These are phyloP conservation scores for Achaetomiella virescens DNA, from an alignment of 495 filamentous ascomycete species.

Conservation along the genomic window DNA sequence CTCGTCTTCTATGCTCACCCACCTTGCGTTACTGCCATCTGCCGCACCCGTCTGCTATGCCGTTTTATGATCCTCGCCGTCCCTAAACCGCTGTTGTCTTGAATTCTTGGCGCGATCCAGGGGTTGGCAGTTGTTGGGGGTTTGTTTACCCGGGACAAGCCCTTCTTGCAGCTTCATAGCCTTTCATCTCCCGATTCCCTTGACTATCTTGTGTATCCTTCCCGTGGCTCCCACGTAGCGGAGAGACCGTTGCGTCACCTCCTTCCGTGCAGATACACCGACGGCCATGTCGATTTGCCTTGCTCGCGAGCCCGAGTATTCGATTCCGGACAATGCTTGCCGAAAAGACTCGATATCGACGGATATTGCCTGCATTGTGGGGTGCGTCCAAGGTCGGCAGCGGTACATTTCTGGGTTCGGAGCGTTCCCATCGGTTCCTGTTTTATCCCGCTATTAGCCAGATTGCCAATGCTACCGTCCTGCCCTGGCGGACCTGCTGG, in stretches of 20 bases:
- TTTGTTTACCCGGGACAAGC: slow-evolving; percentile 6
- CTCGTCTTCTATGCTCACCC: not conserved
- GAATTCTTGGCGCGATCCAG: slow-evolving; percentile 12
- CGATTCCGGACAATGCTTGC: no score
- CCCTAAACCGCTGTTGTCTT: slow-evolving; percentile 13
- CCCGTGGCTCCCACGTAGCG: no score
- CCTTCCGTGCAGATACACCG: no score
- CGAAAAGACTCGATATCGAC: slow-evolving; percentile 18
- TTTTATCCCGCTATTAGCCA: slow-evolving; percentile 32
- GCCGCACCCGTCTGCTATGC: slow-evolving; percentile 18
- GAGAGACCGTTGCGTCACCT: no score
- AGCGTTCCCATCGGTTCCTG: slow-evolving; percentile 5
- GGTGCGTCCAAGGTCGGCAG: slow-evolving; percentile 14
- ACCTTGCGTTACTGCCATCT: slow-evolving; percentile 7
- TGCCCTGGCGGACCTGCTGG: slow-evolving; percentile 11
- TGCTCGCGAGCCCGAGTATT: no score
- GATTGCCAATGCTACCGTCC: slow-evolving; percentile 26
- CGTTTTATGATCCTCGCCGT: slow-evolving; percentile 19
- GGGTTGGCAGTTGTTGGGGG: not conserved
- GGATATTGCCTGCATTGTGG: slow-evolving; percentile 36
- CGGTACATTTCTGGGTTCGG: not conserved
- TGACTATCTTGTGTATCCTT: not conserved
- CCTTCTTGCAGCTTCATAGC: not conserved
- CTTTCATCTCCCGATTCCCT: not conserved
- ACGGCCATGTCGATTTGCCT: no score